Conservation (phyloP, 176 grass and related monocot species). For the Puya raimondii region DNA sequence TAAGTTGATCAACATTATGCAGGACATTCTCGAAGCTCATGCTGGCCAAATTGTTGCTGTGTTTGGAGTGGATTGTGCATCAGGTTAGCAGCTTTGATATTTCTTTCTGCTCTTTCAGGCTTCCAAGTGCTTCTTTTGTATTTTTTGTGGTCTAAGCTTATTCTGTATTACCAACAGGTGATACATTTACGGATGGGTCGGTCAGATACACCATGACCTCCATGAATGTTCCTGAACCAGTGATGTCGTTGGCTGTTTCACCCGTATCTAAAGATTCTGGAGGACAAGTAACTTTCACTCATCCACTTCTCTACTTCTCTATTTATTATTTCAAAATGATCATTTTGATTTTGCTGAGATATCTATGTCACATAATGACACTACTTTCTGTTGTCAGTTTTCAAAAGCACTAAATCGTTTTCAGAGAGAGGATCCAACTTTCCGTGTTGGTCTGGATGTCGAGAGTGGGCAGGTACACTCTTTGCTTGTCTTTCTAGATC, state of each 20-base stretch:
- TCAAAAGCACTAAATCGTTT: constrained; percentile 97
- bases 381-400: constrained; percentile 45
- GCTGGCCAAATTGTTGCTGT: constrained; percentile 98
- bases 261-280: constrained; percentile 98
- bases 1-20: constrained; percentile 15
- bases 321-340: too few relatives aligned
- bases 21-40: constrained; percentile 99
- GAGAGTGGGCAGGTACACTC: constrained; percentile 78
- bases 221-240: constrained; percentile 98
- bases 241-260: constrained; percentile 95
- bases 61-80: constrained; percentile 95
- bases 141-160: constrained; percentile 17
- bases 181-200: constrained; percentile 94
- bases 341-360: neutral
- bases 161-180: constrained; percentile 45
- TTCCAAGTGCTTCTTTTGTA: neutral
- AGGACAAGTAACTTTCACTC: constrained; percentile 65
- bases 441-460: constrained; percentile 84
- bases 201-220: constrained; percentile 98
- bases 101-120: neutral
- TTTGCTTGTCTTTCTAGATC: constrained; percentile 2
- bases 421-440: constrained; percentile 95
- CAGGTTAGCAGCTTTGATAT: constrained; percentile 34
- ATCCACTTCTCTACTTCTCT: neutral
- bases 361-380: neutral